These are phyloP conservation scores for Coriolopsis trogii DNA, from an alignment of 1,284 basidiomycete species.

Conservation along the genomic window DNA sequence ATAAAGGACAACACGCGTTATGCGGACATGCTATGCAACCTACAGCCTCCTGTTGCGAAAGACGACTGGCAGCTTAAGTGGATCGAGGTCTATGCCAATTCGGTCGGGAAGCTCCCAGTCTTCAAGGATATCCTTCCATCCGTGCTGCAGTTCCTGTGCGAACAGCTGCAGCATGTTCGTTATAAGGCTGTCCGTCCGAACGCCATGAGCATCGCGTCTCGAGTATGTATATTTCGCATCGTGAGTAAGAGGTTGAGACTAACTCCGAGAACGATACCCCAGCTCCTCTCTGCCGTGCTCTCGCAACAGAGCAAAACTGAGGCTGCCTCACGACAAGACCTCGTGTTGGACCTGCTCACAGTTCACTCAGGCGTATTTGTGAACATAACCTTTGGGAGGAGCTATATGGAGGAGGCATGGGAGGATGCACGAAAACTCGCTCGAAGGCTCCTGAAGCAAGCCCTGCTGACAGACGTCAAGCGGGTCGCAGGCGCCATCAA, in stretches of 20 bases:
- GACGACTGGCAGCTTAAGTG: conserved; percentile 33
- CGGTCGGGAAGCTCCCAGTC: conserved; percentile 49
- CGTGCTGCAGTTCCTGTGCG: conserved; percentile 71
- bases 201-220: conserved; percentile 59
- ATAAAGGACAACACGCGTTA: conserved; percentile 79
- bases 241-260: neutral
- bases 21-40: conserved; percentile 47
- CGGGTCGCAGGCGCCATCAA: conserved; percentile 43
- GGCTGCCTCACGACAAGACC: conserved; percentile 35
- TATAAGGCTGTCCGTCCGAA: conserved; percentile 60
- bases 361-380: conserved; percentile 63
- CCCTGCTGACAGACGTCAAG: conserved; percentile 48
- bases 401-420: conserved; percentile 53
- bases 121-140: conserved; percentile 74
- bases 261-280: neutral
- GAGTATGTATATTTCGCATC: conserved; percentile 49
- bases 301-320: conserved; percentile 19
- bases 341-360: conserved; percentile 48
- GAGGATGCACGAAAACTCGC: conserved; percentile 45
- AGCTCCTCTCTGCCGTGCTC: conserved; percentile 25
- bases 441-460: conserved; percentile 48
- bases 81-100: conserved; percentile 48
- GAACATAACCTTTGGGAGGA: conserved; percentile 58
- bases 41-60: conserved; percentile 20
- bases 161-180: conserved; percentile 77